Percentiles rank a stretch among this genome's conserved stretches.
These are phyloP conservation scores for Vigna mungo DNA, from an alignment of 306 rosid genomes.

Conservation along the genomic window DNA sequence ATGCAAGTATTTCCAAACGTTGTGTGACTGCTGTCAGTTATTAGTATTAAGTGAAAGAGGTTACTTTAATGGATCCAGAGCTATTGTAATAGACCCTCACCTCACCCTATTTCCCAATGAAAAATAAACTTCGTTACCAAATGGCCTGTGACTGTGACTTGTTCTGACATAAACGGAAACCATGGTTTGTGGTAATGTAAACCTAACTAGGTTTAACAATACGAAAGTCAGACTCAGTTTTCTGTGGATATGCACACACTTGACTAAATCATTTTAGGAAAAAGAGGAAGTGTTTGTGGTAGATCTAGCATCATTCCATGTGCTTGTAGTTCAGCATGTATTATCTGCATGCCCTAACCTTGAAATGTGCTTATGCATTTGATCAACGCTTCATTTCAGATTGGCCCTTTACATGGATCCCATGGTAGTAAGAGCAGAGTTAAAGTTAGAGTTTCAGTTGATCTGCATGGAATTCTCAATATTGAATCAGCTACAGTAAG, in stretches of 20 bases:
- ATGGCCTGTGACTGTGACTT: constrained; percentile 22
- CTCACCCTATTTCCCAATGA: not conserved
- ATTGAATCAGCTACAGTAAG: constrained; percentile 86
- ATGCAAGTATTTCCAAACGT: constrained; percentile 10
- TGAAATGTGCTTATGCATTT: constrained; percentile 35
- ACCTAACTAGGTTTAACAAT: constrained; percentile 19
- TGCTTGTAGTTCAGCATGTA: constrained; percentile 32
- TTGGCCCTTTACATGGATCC: constrained; percentile 81
- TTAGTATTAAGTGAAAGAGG: constrained; percentile 9
- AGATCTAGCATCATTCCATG: constrained; percentile 22
- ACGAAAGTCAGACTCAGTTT: not conserved
- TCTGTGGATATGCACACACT: constrained; percentile 10
- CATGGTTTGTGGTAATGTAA: not conserved
- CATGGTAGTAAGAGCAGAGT: constrained; percentile 66
- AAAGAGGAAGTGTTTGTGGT: constrained; percentile 17
- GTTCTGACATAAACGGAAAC: constrained; percentile 33
- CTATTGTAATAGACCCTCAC: constrained; percentile 14
- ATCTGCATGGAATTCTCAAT: constrained; percentile 82
- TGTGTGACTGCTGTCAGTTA: constrained; percentile 24
- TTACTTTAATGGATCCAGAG: constrained; percentile 24
- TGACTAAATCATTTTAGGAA: constrained; percentile 37
- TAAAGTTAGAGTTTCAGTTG: constrained; percentile 78
- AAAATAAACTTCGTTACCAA: constrained; percentile 14
- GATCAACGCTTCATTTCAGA: constrained; percentile 54
- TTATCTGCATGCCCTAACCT: constrained; percentile 16